Conservation (phyloP, 345 rosid genomes). For the Zanthoxylum bungeanum region DNA sequence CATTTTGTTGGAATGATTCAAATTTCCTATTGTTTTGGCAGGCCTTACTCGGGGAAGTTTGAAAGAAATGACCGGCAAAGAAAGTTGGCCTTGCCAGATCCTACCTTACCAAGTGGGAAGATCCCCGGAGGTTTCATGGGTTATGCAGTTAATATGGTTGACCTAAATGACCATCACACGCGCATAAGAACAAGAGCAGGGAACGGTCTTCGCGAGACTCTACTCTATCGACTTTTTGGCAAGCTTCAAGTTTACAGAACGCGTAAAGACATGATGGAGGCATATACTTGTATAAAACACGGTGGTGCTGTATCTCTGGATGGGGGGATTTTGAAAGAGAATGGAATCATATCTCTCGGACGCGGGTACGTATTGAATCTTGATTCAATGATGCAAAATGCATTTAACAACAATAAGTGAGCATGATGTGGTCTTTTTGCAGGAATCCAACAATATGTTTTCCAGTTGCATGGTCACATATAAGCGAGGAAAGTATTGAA, state of each 20-base stretch:
- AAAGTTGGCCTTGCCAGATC: slow-evolving; percentile 44
- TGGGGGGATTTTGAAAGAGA: slow-evolving; percentile 50
- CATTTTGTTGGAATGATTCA: not conserved
- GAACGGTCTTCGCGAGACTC: slow-evolving; percentile 54
- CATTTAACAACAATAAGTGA: not conserved
- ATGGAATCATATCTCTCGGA: slow-evolving; percentile 40
- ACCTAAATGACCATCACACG: slow-evolving; percentile 25
- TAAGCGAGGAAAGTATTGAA: not conserved
- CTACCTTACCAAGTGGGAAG: slow-evolving; percentile 34
- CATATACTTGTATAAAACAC: slow-evolving; percentile 32
- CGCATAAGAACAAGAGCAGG: slow-evolving; percentile 24
- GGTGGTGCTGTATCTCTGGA: slow-evolving; percentile 55
- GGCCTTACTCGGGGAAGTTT: slow-evolving; percentile 29
- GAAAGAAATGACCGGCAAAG: slow-evolving; percentile 33
- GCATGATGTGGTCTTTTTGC: not conserved
- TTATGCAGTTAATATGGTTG: slow-evolving; percentile 65
- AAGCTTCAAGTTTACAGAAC: slow-evolving; percentile 61
- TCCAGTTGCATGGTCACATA: slow-evolving; percentile 13
- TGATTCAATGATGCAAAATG: not conserved
- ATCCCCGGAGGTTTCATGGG: slow-evolving; percentile 51
- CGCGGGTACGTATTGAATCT: slow-evolving; percentile 30
- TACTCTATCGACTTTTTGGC: slow-evolving; percentile 46
- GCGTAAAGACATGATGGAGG: slow-evolving; percentile 33
- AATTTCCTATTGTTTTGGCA: slow-evolving; percentile 15
- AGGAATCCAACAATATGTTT: slow-evolving; percentile 46